These are phyloP conservation scores for Fragilariopsis cylindrus DNA, from an alignment of 108 stramenopile species.

Conservation along the genomic window DNA sequence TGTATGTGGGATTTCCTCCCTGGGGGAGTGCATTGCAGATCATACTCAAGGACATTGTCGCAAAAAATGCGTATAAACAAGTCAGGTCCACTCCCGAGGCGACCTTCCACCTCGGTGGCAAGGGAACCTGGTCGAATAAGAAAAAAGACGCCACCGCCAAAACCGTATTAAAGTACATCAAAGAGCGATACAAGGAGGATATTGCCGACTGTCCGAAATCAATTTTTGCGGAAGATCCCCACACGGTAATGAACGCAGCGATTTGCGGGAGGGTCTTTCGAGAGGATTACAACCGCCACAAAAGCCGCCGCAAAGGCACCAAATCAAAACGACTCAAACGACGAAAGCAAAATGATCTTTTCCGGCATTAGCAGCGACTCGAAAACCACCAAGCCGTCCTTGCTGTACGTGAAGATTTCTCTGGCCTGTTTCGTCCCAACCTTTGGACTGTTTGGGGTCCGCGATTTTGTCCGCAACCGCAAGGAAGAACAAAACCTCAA, in stretches of 20 bases:
- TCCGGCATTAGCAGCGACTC: neutral
- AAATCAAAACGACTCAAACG: constrained; percentile 4
- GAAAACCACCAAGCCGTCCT: neutral
- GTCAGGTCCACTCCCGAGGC: constrained; percentile 4
- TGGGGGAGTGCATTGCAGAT: constrained; percentile 22
- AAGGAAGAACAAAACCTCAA: constrained; percentile 41
- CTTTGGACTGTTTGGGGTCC: constrained; percentile 22
- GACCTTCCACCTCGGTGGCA: constrained; percentile 28
- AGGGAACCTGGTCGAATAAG: neutral
- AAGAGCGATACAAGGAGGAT: neutral
- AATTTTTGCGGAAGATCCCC: neutral
- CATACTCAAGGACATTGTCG: constrained; percentile 15
- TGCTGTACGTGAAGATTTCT: constrained; percentile 23
- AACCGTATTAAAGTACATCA: neutral
- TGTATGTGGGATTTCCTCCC: constrained; percentile 18
- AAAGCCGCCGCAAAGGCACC: neutral
- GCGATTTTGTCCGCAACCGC: constrained; percentile 37
- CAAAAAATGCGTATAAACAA: constrained; percentile 9
- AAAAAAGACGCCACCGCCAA: neutral
- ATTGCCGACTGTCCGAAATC: neutral
- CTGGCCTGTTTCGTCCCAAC: constrained; percentile 31
- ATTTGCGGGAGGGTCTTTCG: constrained; percentile 27
- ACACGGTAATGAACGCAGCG: constrained; percentile 9
- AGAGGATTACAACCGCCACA: neutral
- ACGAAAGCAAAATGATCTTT: constrained; percentile 1